Evolutionary conservation across 2,329 filamentous ascomycete species (phyloP), one percentile per base, ranked within the genome.

Genomic region (Fusarium pininemorale): DNA sequence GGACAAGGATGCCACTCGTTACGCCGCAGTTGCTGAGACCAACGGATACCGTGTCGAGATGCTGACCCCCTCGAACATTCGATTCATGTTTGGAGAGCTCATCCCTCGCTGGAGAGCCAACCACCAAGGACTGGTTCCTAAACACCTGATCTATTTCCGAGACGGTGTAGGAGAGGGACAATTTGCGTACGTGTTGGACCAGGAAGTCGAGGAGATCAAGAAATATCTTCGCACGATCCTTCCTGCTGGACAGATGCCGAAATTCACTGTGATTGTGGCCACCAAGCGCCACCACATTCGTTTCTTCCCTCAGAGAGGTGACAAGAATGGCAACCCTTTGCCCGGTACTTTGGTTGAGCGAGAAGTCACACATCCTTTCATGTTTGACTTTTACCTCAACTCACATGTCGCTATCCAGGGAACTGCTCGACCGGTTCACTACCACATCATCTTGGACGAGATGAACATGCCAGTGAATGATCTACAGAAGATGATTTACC

Each of bases 281-380:
- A 95, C 94, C 3, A 99, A 99, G 87, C 93, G 96, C 7, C 96
- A 99, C 76, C 96, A 98, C 78, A 91, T 98, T 60, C 93, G 96
- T 22, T 95, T 98, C 81, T 98, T 98, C 85, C 96, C 96, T 0
- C 87, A 90, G 54, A 82, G 85, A 0, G 83, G 81, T 24, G 96
- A 99, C 79, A 87, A 87, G 55, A 97, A 97, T 74, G 89, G 87
- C 41, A 99, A 98, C 79, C 89, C 95, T 2, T 82, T 96, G 1
- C 96, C 96, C 0, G 97, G 96, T 7, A 97, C 94, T 0, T 81
- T 99, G 2, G 91, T 99, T 10, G 96, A 98, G 82, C 88, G 87
- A 39, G 96, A 97, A 66, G 91, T 97, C n/a, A 98, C 95, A 0
- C 94, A 96, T 78, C 94, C 96, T 0, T 94, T 93, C 79, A 93